Evolutionary conservation across 345 rosid genomes (phyloP).

Genomic region (Euphorbia pulcherrima): DNA sequence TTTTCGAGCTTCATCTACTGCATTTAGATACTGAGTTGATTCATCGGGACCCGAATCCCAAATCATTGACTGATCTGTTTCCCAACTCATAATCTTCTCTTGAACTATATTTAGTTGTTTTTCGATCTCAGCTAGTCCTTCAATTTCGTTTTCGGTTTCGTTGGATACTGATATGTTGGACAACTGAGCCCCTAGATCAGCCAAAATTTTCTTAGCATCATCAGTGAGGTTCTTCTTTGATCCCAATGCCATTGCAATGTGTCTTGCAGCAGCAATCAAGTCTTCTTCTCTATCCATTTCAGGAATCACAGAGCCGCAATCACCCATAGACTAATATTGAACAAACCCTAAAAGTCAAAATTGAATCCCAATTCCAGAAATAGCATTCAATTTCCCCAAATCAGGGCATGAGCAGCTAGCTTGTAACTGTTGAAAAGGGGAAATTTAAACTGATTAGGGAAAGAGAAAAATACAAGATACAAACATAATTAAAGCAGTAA

Average conservation of each 20-base stretch:
- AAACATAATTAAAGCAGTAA: neutral
- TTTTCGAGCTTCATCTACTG: constrained; percentile 50
- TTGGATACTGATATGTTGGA: constrained; percentile 36
- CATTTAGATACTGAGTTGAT: constrained; percentile 47
- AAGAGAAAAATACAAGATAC: neutral
- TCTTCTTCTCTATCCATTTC: constrained; percentile 51
- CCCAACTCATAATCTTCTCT: constrained; percentile 66
- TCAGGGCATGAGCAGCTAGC: neutral
- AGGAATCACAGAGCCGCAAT: constrained; percentile 24
- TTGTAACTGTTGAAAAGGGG: constrained; percentile 3
- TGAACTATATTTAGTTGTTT: constrained; percentile 44
- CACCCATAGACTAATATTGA: constrained; percentile 44
- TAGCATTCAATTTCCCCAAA: constrained; percentile 6
- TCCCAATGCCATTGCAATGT: constrained; percentile 48
- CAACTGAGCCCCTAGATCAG: constrained; percentile 53
- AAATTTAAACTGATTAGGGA: neutral
- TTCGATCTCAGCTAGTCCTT: constrained; percentile 39
- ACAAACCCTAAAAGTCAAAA: constrained; percentile 7
- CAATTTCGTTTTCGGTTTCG: constrained; percentile 19
- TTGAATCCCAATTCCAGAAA: constrained; percentile 5
- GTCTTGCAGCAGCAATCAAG: constrained; percentile 62
- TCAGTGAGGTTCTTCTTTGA: constrained; percentile 52
- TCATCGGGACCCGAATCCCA: constrained; percentile 63
- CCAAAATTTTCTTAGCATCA: constrained; percentile 54
- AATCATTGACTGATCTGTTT: constrained; percentile 67